Evolutionary conservation across 306 rosid genomes (phyloP), one percentile per base, ranked within the genome.

Genomic region (Mimosa pudica): DNA sequence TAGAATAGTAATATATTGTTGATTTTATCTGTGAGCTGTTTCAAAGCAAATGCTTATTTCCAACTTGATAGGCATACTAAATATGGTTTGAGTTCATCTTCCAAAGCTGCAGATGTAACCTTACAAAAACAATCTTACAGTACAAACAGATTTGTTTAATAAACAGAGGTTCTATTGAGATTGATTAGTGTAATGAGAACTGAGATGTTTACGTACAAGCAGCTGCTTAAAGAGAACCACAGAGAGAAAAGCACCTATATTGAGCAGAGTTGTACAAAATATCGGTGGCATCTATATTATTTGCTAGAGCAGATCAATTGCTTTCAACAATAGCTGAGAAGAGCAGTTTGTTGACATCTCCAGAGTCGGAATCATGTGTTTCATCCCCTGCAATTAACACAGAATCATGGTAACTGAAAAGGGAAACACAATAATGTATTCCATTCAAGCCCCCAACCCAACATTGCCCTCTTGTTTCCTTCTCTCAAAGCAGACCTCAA

Each of bases 301-400:
- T 58, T 33, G 17, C 48, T 58, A 51, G 70, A 82, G 65, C 65
- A 69, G 74, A 58, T 87, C 83, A 79, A 67, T 82, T 89, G 77
- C 88, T 86, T 76, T 91, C 68, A 72, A 91, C 88, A 69, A 94
- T 86, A 38, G 97, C 90, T 10, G 97, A 94, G 85, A 94, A 94
- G 46, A 94, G 95, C 77, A 92, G 84, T 47, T 90, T 86, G 86
- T 94, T 91, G 63, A 94, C 82, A 62, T 91, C 95, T 51, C 84
- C 81, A 4, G 86, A 76, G 18, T 89, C 93, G 3, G 89, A 71
- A 45, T 77, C 97, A 7, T 65, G 81, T 0, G 18, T 58, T 78
- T 85, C 95, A 78, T 86, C 91, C 67, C 90, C 98, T 94, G 91
- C 87, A 85, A 84, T 42, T 42, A 52, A 41, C 74, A 74, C 16